Evolutionary conservation across 1,284 basidiomycete genomes (phyloP).

Genomic region (Sanghuangporus sanghuang): DNA sequence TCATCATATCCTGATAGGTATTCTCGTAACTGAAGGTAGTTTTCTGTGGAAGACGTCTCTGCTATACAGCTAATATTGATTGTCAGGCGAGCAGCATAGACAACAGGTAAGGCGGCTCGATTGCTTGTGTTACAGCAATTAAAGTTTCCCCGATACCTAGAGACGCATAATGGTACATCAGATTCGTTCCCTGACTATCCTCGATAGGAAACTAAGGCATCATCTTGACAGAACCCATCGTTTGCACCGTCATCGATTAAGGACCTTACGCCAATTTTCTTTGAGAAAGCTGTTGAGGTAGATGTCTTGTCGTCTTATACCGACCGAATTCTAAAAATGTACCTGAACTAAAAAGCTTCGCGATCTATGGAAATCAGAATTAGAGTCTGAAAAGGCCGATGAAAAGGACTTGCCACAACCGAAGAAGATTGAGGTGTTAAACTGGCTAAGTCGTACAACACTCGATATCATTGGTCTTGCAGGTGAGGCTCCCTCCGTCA

Average conservation of each 20-base stretch:
- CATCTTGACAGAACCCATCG: constrained; percentile 43
- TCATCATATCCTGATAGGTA: constrained; percentile 24
- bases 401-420: constrained; percentile 10
- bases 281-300: constrained; percentile 41
- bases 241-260: constrained; percentile 52
- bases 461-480: constrained; percentile 68
- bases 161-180: constrained; percentile 12
- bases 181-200: background rate
- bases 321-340: background rate
- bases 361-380: constrained; percentile 37
- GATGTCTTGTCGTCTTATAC: background rate
- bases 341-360: constrained; percentile 33
- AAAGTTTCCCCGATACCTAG: background rate
- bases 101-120: constrained; percentile 35
- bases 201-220: background rate
- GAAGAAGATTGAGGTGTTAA: constrained; percentile 41
- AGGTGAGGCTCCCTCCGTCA: constrained; percentile 30
- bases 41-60: too few species aligned
- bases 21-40: constrained; percentile 40
- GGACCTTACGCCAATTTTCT: constrained; percentile 48
- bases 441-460: constrained; percentile 52
- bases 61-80: too few species aligned
- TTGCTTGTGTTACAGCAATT: constrained; percentile 30
- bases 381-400: constrained; percentile 17
- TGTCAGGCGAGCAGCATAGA: constrained; percentile 36